phyloP scores from a whole-genome alignment of 1,284 basidiomycete species.

The Leccinum subrobustum region DNA sequence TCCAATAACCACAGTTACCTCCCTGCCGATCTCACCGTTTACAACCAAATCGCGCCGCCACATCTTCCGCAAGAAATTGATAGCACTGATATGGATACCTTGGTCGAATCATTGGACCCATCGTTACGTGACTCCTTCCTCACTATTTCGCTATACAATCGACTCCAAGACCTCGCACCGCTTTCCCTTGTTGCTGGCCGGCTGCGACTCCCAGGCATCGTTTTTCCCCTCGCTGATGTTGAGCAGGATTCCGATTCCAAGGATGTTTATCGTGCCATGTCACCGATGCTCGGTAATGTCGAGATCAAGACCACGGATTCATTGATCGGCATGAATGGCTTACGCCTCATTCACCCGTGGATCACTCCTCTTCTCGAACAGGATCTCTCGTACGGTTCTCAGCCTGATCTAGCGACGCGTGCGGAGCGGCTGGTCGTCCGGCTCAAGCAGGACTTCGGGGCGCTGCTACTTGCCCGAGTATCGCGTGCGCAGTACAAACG shows the following conservation, averaged over 20 bases:
- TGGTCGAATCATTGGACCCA: not conserved
- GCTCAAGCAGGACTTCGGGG: conserved; percentile 5
- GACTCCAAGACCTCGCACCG: not conserved
- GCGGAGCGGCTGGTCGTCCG: conserved; percentile 1
- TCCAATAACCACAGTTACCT: conserved; percentile 11
- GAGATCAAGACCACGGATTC: conserved; percentile 7
- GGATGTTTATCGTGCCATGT: not conserved
- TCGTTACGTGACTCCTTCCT: not conserved
- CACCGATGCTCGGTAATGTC: not conserved
- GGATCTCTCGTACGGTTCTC: not conserved
- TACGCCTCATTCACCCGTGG: conserved; percentile 14
- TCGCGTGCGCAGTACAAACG: conserved; percentile 3
- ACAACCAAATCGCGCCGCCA: conserved; percentile 2
- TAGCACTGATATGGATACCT: not conserved
- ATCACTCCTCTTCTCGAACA: conserved; percentile 5
- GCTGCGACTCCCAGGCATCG: conserved; percentile 6
- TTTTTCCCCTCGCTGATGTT: conserved; percentile 5
- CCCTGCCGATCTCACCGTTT: conserved; percentile 6
- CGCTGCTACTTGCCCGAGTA: conserved; percentile 3
- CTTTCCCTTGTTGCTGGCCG: conserved; percentile 1
- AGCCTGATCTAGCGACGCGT: not conserved
- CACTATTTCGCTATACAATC: not conserved
- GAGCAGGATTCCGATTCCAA: not conserved
- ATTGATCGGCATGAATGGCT: not conserved
- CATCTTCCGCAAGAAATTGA: conserved; percentile 3